Base-by-base conservation (phyloP, 129 eudicot species). In the Helianthus annuus region DNA sequence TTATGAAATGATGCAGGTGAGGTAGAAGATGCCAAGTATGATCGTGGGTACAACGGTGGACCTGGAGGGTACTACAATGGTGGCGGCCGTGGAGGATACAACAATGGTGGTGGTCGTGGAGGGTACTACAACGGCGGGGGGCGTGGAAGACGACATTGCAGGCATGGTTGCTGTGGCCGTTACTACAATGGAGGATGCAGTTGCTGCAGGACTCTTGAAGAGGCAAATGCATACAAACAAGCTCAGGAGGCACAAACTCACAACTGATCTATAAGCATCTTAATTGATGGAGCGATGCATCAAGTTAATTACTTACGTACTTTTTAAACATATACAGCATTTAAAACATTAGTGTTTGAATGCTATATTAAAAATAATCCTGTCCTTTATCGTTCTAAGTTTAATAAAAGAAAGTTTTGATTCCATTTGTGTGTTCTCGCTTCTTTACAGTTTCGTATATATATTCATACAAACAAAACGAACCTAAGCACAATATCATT, bases 191-290 rank as follows among this genome's bases (percentile, higher is more conserved):
- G 67, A n/a, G 77, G 81, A 48, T 78, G 81, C 17, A 70, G 76
- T 66, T 78, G 81, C 44, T 78, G 81, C 42, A 70, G 72, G 66
- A 78, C 72, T 63, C 45, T 27, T 9, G 77, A 39, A 15, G 81
- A 78, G 67, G 76, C 81, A 63, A 63, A 66, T 15, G 76, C 66
- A 10, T 70, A 70, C 60, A 70, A 78, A 63, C 81, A 78, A 70
- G 71, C 72, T 16, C 79, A 75, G 10, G 57, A 74, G 8, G 48
- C 65, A 9, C 53, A 76, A 48, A 67, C 69, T 58, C 77, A 70
- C 42, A 78, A 78, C 67, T 78, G 57, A 77, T 77, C 48, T 19
- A 19, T 13, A 48, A 12, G 44, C 57, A 69, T 49, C 22, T 59
- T 68, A 39, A 56, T 56, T 68, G 52, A 67, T 56, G 17, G 51